Percentiles rank a stretch among this genome's conserved stretches.
Conservation (phyloP, 2,329 filamentous ascomycete genomes). For the Bimuria novae-zelandiae region DNA sequence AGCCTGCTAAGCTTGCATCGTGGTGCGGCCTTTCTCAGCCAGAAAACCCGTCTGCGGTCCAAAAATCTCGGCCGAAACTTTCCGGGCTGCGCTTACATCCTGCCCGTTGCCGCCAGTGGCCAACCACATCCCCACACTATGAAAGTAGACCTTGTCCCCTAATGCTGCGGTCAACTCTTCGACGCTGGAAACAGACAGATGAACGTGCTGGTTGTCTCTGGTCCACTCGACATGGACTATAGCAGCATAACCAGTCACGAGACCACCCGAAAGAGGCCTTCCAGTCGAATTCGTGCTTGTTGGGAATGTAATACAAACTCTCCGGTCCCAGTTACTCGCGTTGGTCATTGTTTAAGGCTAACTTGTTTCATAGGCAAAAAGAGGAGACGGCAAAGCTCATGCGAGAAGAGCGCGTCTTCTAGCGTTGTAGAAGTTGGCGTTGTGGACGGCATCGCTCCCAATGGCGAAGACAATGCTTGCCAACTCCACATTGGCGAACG, state of each 20-base stretch:
- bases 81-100: slow-evolving; percentile 12
- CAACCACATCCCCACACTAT: slow-evolving; percentile 37
- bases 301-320: slow-evolving; percentile 41
- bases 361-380: slow-evolving; percentile 37
- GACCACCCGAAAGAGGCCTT: slow-evolving; percentile 29
- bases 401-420: slow-evolving; percentile 15
- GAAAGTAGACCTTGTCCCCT: slow-evolving; percentile 34
- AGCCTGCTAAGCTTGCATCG: neutral
- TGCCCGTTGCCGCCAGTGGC: slow-evolving; percentile 28
- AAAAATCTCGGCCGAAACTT: slow-evolving; percentile 33
- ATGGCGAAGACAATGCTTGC: slow-evolving; percentile 29
- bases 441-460: slow-evolving; percentile 19
- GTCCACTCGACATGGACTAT: slow-evolving; percentile 24
- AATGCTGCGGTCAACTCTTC: slow-evolving; percentile 17
- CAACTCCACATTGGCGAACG: slow-evolving; percentile 39
- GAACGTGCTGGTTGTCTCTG: slow-evolving; percentile 12
- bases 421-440: slow-evolving; percentile 10
- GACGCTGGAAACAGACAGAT: slow-evolving; percentile 7
- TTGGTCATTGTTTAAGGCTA: slow-evolving; percentile 12
- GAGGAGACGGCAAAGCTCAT: slow-evolving; percentile 28
- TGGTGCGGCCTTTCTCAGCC: slow-evolving; percentile 6
- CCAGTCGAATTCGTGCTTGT: slow-evolving; percentile 36
- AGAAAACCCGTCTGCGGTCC: slow-evolving; percentile 25
- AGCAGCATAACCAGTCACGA: slow-evolving; percentile 21
- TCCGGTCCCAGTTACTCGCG: neutral